These are phyloP conservation scores for Tetrapisispora taiwanensis DNA, from an alignment of 805 yeast species.

Conservation along the genomic window DNA sequence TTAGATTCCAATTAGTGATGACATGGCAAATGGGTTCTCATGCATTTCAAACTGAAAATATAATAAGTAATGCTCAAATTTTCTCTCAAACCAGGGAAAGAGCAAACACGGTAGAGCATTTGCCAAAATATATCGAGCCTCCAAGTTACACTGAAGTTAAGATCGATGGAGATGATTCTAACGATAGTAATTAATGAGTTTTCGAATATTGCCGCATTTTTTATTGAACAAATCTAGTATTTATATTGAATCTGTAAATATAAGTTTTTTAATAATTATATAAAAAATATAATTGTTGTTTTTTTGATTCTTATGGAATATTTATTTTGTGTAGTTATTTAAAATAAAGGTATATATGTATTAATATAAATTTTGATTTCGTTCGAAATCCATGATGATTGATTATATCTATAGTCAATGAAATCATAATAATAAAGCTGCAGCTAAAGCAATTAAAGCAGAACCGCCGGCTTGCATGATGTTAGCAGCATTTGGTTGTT, in stretches of 20 bases:
- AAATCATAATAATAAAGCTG: conserved; percentile 20
- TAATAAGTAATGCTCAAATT: conserved; percentile 17
- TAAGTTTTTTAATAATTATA: no score
- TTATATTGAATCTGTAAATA: no score
- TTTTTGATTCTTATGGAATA: neutral
- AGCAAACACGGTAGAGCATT: conserved; percentile 7
- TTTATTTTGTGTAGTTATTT: neutral
- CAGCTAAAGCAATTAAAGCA: conserved; percentile 16
- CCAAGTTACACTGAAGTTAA: conserved; percentile 16
- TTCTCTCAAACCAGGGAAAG: conserved; percentile 12
- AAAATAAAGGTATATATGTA: neutral
- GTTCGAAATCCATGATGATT: neutral
- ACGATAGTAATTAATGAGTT: no score
- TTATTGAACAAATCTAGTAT: no score
- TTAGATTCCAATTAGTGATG: conserved; percentile 20
- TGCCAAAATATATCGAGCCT: conserved; percentile 23
- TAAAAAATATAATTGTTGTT: no score
- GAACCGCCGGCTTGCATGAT: conserved; percentile 19
- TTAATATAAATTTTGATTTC: neutral
- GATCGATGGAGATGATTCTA: neutral
- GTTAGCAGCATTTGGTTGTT: conserved; percentile 29
- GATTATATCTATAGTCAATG: neutral
- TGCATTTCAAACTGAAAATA: conserved; percentile 17
- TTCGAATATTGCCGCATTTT: no score
- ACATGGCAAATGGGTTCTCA: conserved; percentile 19